phyloP scores from a whole-genome alignment of 2,329 filamentous ascomycete genomes.

The Xylaria sp. region DNA sequence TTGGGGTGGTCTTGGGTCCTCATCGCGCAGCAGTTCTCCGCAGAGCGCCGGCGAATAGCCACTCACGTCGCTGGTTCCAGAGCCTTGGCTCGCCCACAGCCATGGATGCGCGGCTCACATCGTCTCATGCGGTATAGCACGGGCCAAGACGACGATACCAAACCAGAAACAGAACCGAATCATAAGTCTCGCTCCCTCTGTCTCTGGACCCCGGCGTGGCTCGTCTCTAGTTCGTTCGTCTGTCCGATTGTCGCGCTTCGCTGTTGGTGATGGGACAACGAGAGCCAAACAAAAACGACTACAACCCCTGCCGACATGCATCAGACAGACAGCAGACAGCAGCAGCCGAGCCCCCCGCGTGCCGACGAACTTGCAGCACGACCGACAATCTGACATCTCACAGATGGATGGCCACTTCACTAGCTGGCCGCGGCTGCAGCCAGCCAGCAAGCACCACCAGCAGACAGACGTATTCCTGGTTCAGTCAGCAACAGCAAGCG shows the following conservation, averaged over 20 bases:
- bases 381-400: slow-evolving; percentile 38
- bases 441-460: slow-evolving; percentile 21
- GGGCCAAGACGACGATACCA: background rate
- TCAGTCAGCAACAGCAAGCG: background rate
- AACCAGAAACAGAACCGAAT: background rate
- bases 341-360: background rate
- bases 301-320: slow-evolving; percentile 1
- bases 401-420: slow-evolving; percentile 16
- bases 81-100: slow-evolving; percentile 32
- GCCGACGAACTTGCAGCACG: slow-evolving; percentile 13
- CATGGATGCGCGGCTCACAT: slow-evolving; percentile 25
- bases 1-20: slow-evolving; percentile 1
- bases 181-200: background rate
- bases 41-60: slow-evolving; percentile 19
- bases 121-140: slow-evolving; percentile 12
- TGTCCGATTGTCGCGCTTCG: background rate
- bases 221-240: background rate
- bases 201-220: slow-evolving; percentile 10
- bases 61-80: slow-evolving; percentile 25
- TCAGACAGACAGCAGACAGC: background rate
- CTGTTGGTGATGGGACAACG: slow-evolving; percentile 1
- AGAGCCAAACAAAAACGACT: background rate
- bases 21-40: slow-evolving; percentile 19
- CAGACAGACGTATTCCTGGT: background rate
- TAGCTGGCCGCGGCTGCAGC: slow-evolving; percentile 25